These are phyloP conservation scores for Akanthomyces uredinophilus DNA, from an alignment of 2,329 filamentous ascomycete species.

Conservation along the genomic window DNA sequence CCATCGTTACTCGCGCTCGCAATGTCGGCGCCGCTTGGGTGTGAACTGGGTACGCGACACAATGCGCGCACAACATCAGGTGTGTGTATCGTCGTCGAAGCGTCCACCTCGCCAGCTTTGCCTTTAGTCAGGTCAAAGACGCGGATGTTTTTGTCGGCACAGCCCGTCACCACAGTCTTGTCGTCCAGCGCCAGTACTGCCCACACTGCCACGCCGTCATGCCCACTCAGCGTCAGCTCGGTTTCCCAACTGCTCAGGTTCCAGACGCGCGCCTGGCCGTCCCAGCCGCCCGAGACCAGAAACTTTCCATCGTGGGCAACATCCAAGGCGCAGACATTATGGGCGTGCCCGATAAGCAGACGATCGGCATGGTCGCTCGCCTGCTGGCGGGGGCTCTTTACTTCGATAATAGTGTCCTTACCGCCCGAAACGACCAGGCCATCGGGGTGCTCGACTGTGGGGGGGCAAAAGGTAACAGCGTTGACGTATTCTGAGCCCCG, in stretches of 20 bases:
- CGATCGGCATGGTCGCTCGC: conserved; percentile 76
- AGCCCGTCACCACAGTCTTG: conserved; percentile 80
- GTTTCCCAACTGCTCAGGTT: conserved; percentile 78
- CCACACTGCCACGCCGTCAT: conserved; percentile 77
- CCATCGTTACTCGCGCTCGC: conserved; percentile 93
- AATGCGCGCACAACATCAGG: conserved; percentile 85
- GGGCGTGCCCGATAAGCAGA: conserved; percentile 76
- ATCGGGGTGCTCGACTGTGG: conserved; percentile 63
- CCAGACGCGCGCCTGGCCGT: conserved; percentile 84
- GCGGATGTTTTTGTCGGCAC: conserved; percentile 84
- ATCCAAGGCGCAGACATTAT: conserved; percentile 85
- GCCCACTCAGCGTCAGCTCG: conserved; percentile 64
- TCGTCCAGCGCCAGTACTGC: conserved; percentile 80
- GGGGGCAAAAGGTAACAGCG: conserved; percentile 68
- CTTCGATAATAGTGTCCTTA: conserved; percentile 89
- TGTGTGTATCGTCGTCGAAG: conserved; percentile 54
- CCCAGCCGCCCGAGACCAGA: conserved; percentile 91
- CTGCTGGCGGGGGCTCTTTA: conserved; percentile 64
- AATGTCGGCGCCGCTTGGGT: conserved; percentile 83
- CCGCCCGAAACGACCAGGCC: conserved; percentile 85
- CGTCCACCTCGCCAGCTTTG: conserved; percentile 49
- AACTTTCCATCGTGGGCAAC: conserved; percentile 66
- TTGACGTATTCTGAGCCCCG: conserved; percentile 87
- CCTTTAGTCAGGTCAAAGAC: conserved; percentile 68
- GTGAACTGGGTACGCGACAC: conserved; percentile 68